Conservation (phyloP, 352 stramenopile species). For the Phytopythium aichiense region DNA sequence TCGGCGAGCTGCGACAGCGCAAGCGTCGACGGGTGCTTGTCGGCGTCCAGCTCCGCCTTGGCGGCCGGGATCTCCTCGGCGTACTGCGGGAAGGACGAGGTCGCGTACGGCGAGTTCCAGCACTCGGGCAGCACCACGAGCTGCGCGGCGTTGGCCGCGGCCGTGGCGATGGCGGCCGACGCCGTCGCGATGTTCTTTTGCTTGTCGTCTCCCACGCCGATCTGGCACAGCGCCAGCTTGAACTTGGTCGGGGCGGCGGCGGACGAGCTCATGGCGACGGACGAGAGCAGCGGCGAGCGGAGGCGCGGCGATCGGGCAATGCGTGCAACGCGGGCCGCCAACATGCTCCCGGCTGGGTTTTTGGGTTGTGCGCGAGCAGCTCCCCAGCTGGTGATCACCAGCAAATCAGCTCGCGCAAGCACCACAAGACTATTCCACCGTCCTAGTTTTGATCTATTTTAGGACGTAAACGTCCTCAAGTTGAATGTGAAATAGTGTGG, state of each 20-base stretch:
- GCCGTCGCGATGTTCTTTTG: constrained; percentile 79
- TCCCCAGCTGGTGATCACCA: not conserved
- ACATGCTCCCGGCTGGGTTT: not conserved
- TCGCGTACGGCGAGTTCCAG: constrained; percentile 98
- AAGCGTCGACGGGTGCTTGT: constrained; percentile 79
- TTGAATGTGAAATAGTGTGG: not conserved
- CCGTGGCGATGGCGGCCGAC: constrained; percentile 54
- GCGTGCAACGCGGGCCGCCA: not conserved
- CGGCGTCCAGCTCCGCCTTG: constrained; percentile 46
- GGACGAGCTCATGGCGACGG: constrained; percentile 38
- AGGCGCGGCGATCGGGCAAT: constrained; percentile 2
- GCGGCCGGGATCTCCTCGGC: constrained; percentile 92
- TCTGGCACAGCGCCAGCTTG: constrained; percentile 95
- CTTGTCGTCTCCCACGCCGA: constrained; percentile 89
- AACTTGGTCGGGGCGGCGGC: constrained; percentile 43
- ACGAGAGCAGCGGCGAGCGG: constrained; percentile 8
- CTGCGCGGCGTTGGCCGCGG: constrained; percentile 74
- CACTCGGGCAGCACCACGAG: constrained; percentile 93
- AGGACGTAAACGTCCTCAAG: not conserved
- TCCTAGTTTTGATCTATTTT: not conserved
- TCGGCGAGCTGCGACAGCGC: constrained; percentile 89
- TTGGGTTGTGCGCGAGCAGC: no score
- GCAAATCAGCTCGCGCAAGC: not conserved
- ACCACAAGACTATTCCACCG: not conserved
- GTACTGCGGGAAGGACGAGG: constrained; percentile 96